phyloP scores from a whole-genome alignment of 2,329 filamentous ascomycete genomes.

The Ophiostoma quercus region DNA sequence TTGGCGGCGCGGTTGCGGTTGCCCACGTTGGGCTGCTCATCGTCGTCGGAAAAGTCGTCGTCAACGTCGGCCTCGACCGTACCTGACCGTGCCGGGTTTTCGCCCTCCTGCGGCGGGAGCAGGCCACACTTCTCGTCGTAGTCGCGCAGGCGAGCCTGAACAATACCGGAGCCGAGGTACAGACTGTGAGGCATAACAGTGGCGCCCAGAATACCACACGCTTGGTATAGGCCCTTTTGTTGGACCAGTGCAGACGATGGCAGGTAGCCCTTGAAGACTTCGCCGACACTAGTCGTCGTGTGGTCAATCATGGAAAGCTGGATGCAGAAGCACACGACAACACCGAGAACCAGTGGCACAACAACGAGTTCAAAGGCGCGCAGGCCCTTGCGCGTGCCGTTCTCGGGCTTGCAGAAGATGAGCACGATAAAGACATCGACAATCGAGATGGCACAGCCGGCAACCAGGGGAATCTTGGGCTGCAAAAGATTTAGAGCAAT shows the following conservation, averaged over 20 bases:
- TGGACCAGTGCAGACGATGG: conserved; percentile 56
- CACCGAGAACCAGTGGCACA: conserved; percentile 57
- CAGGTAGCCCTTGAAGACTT: conserved; percentile 61
- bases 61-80: conserved; percentile 28
- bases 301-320: conserved; percentile 58
- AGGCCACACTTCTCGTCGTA: conserved; percentile 57
- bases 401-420: conserved; percentile 52
- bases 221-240: conserved; percentile 57
- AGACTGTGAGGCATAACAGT: conserved; percentile 69
- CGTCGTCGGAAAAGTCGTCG: conserved; percentile 28
- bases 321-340: conserved; percentile 66
- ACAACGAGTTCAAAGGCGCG: conserved; percentile 63
- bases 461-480: conserved; percentile 59
- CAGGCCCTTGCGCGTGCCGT: conserved; percentile 53
- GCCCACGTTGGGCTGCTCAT: conserved; percentile 26
- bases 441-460: conserved; percentile 63
- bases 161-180: conserved; percentile 64
- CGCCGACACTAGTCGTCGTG: conserved; percentile 46
- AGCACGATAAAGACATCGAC: conserved; percentile 63
- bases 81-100: no score
- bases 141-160: conserved; percentile 60
- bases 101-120: conserved; percentile 33
- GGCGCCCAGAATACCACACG: conserved; percentile 71
- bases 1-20: conserved; percentile 18
- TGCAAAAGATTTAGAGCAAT: conserved; percentile 64